Conservation (phyloP, 2,329 filamentous ascomycete genomes). For the Triangularia setosa region DNA sequence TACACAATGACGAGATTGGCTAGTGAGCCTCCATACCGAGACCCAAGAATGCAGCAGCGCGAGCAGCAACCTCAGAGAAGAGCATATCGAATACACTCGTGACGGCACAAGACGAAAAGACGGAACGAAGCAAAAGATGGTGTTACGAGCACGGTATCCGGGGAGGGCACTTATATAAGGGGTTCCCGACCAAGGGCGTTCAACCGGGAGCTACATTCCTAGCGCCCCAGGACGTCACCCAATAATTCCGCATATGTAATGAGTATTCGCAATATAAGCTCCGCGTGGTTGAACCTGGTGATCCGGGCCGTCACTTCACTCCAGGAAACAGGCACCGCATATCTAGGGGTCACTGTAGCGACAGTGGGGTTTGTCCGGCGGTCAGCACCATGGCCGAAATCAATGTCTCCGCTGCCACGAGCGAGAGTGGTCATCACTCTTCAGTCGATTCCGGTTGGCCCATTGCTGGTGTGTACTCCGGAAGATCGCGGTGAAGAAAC, state of each 20-base stretch:
- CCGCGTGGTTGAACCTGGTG: neutral
- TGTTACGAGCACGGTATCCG: neutral
- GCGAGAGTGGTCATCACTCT: slow-evolving; percentile 1
- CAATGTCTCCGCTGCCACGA: neutral
- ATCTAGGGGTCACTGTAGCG: neutral
- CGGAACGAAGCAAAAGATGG: neutral
- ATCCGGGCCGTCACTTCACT: neutral
- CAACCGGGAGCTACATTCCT: slow-evolving; percentile 6
- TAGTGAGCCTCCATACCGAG: slow-evolving; percentile 26
- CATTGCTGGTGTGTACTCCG: neutral
- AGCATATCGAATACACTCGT: slow-evolving; percentile 30
- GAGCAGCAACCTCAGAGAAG: slow-evolving; percentile 27
- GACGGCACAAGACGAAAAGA: neutral
- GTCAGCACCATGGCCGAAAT: neutral
- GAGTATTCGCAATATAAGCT: slow-evolving; percentile 1
- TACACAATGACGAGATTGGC: neutral
- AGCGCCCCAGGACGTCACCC: slow-evolving; percentile 11
- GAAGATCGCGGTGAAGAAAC: neutral
- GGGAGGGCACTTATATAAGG: slow-evolving; percentile 17
- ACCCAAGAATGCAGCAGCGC: slow-evolving; percentile 29
- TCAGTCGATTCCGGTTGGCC: neutral
- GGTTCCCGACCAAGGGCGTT: neutral
- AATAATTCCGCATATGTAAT: slow-evolving; percentile 21
- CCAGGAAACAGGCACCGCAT: neutral
- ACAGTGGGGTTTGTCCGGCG: neutral